Percentiles rank a stretch among this genome's conserved stretches.
Conservation (phyloP, 2,329 filamentous ascomycete species). For the Hymenoscyphus albidus region DNA sequence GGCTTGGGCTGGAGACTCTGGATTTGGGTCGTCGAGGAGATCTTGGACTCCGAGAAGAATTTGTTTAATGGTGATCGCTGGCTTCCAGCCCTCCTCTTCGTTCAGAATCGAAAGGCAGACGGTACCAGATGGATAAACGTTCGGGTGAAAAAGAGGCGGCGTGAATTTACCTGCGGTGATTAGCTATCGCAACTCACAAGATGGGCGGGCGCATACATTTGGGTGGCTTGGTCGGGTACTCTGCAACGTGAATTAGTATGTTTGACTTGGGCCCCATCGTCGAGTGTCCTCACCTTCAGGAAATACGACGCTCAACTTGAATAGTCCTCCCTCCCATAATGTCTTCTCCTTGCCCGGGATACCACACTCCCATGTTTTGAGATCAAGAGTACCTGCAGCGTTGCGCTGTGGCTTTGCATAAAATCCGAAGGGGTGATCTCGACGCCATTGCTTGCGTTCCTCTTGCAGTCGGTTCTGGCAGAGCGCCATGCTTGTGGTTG, state of each 20-base stretch:
- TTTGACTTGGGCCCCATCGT: neutral
- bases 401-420: slow-evolving; percentile 85
- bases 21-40: slow-evolving; percentile 92
- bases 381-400: slow-evolving; percentile 74
- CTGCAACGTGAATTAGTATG: slow-evolving; percentile 45
- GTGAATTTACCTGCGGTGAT: slow-evolving; percentile 77
- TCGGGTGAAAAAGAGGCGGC: slow-evolving; percentile 94
- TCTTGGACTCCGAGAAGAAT: slow-evolving; percentile 96
- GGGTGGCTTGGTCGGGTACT: slow-evolving; percentile 97
- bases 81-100: slow-evolving; percentile 98
- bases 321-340: slow-evolving; percentile 94
- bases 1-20: slow-evolving; percentile 92
- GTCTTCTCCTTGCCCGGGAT: slow-evolving; percentile 96
- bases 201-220: slow-evolving; percentile 68
- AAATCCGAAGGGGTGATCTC: slow-evolving; percentile 96
- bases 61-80: slow-evolving; percentile 96
- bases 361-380: slow-evolving; percentile 95
- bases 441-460: slow-evolving; percentile 93
- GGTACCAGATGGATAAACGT: slow-evolving; percentile 96
- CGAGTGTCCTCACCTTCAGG: slow-evolving; percentile 68
- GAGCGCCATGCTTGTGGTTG: slow-evolving; percentile 63
- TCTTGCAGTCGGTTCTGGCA: slow-evolving; percentile 85
- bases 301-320: slow-evolving; percentile 90
- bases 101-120: slow-evolving; percentile 97
- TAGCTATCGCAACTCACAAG: slow-evolving; percentile 22